These are phyloP conservation scores for Ambrosia hybrid DNA, from an alignment of 140 eudicot genomes.

Conservation along the genomic window DNA sequence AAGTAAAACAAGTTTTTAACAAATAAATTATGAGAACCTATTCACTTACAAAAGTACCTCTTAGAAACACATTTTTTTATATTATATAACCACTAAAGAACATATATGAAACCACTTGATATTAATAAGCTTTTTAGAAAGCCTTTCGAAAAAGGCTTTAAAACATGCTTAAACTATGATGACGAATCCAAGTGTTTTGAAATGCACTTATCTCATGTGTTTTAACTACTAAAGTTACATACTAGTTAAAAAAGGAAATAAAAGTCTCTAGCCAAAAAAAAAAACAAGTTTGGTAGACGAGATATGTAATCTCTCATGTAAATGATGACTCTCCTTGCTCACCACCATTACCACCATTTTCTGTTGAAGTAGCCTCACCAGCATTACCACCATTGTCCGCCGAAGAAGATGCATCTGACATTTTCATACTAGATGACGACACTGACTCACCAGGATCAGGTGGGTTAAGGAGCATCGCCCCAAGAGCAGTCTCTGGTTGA, in stretches of 20 bases:
- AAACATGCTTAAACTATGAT: background rate
- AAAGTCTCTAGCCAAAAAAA: background rate
- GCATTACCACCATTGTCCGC: background rate
- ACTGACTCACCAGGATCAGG: background rate
- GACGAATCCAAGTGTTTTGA: background rate
- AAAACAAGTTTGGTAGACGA: background rate
- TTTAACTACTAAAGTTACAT: background rate
- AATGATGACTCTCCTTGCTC: constrained; percentile 10
- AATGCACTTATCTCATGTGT: background rate
- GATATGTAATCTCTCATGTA: background rate
- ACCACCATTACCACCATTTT: constrained; percentile 5
- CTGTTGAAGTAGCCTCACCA: background rate
- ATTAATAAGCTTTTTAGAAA: too few species aligned
- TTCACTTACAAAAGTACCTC: too few species aligned
- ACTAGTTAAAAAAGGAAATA: background rate
- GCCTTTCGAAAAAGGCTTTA: background rate
- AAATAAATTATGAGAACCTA: too few species aligned
- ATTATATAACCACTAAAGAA: background rate
- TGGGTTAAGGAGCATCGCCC: constrained; percentile 23
- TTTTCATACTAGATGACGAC: background rate
- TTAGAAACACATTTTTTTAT: too few species aligned
- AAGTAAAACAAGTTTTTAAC: too few species aligned
- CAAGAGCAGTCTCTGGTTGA: constrained; percentile 28
- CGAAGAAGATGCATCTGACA: background rate
- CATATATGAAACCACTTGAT: background rate